phyloP scores from a whole-genome alignment of 306 rosid species.

The Oemleria cerasiformis region DNA sequence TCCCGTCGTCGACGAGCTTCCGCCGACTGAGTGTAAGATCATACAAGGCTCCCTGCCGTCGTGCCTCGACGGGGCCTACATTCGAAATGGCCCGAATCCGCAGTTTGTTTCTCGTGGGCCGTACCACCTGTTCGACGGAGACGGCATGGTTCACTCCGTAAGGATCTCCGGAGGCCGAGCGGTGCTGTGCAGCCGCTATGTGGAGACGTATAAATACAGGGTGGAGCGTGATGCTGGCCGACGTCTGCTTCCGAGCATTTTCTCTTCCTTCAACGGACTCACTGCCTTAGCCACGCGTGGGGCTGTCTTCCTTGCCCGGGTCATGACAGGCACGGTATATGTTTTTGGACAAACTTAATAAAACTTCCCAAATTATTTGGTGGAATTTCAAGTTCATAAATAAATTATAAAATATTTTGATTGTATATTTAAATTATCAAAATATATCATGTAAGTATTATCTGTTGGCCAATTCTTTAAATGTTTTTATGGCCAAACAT shows the following conservation, averaged over 20 bases:
- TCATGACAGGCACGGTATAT: slow-evolving; percentile 34
- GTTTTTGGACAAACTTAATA: no score
- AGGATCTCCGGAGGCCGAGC: slow-evolving; percentile 52
- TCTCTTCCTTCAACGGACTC: slow-evolving; percentile 66
- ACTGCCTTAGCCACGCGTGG: slow-evolving; percentile 75
- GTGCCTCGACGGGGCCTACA: slow-evolving; percentile 71
- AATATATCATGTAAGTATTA: no score
- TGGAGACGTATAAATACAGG: slow-evolving; percentile 61
- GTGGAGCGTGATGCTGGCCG: slow-evolving; percentile 61
- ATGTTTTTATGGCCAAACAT: no score
- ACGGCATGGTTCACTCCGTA: slow-evolving; percentile 84
- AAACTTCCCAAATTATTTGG: no score
- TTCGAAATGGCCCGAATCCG: slow-evolving; percentile 89
- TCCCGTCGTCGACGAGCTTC: slow-evolving; percentile 73
- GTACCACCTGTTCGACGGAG: slow-evolving; percentile 95
- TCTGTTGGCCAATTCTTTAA: no score
- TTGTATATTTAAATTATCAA: no score
- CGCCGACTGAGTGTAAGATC: slow-evolving; percentile 66
- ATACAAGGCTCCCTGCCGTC: slow-evolving; percentile 52
- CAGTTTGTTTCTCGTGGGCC: slow-evolving; percentile 88
- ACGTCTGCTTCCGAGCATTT: slow-evolving; percentile 66
- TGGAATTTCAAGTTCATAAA: no score
- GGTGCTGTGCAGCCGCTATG: slow-evolving; percentile 76
- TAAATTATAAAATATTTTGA: no score
- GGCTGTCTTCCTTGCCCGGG: slow-evolving; percentile 49